Conservation (phyloP, 1,284 basidiomycete genomes). For the Calocybe gambosa region DNA sequence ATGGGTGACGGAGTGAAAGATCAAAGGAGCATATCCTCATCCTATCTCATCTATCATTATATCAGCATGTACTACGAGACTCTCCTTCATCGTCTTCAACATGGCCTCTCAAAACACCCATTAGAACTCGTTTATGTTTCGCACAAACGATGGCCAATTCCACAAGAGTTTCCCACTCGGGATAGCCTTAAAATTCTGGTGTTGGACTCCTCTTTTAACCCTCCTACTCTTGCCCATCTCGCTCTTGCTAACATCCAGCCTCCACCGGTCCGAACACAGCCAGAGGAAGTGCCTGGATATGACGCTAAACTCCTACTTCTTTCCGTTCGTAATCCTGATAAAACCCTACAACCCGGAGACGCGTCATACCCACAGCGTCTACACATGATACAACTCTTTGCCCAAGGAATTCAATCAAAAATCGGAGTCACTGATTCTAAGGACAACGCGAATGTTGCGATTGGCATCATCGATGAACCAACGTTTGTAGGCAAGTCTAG, state of each 20-base stretch:
- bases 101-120: slow-evolving; percentile 31
- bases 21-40: background rate
- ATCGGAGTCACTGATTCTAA: background rate
- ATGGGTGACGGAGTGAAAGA: slow-evolving; percentile 1
- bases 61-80: background rate
- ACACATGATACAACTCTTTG: slow-evolving; percentile 76
- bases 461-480: slow-evolving; percentile 83
- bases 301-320: slow-evolving; percentile 80
- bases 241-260: slow-evolving; percentile 56
- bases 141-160: slow-evolving; percentile 53
- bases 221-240: slow-evolving; percentile 84
- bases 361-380: slow-evolving; percentile 71
- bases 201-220: slow-evolving; percentile 93
- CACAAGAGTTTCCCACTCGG: slow-evolving; percentile 15
- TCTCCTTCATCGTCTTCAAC: slow-evolving; percentile 40
- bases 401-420: slow-evolving; percentile 36
- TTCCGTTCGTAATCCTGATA: slow-evolving; percentile 89
- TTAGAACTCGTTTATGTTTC: slow-evolving; percentile 51
- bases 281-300: slow-evolving; percentile 34
- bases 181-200: slow-evolving; percentile 49
- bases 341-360: slow-evolving; percentile 66
- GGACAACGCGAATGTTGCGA: slow-evolving; percentile 53
- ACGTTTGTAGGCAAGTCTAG: slow-evolving; percentile 85
- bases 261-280: slow-evolving; percentile 1
- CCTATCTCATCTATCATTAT: slow-evolving; percentile 17